These are phyloP conservation scores for Phytophthora pisi DNA, from an alignment of 352 stramenopile species.

Conservation along the genomic window DNA sequence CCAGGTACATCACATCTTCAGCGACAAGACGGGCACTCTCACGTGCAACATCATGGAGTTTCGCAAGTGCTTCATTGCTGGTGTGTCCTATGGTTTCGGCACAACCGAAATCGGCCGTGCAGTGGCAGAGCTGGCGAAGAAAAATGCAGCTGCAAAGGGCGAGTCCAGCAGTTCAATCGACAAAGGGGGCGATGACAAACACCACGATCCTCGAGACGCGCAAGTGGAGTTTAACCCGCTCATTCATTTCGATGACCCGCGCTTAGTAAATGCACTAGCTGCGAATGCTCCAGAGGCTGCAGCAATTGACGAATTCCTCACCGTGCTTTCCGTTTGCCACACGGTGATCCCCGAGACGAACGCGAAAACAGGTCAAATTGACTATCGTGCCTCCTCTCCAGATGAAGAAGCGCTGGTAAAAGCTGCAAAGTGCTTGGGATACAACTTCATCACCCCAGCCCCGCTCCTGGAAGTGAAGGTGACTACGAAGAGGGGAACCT, in stretches of 20 bases:
- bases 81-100: constrained; percentile 84
- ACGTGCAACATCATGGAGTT: constrained; percentile 99
- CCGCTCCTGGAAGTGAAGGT: constrained; percentile 59
- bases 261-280: constrained; percentile 54
- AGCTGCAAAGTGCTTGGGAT: constrained; percentile 54
- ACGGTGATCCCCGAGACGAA: constrained; percentile 77
- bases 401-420: constrained; percentile 95
- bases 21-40: constrained; percentile 98
- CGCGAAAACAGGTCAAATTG: constrained; percentile 45
- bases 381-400: constrained; percentile 91
- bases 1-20: constrained; percentile 98
- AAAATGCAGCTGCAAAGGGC: constrained; percentile 21
- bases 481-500: constrained; percentile 47
- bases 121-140: constrained; percentile 56
- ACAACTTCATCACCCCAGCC: constrained; percentile 81
- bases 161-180: neutral
- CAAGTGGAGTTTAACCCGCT: constrained; percentile 66
- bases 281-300: constrained; percentile 22
- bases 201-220: constrained; percentile 49
- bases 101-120: constrained; percentile 79
- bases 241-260: constrained; percentile 79
- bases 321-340: constrained; percentile 73
- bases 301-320: constrained; percentile 74
- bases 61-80: constrained; percentile 88
- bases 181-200: constrained; percentile 16